These are phyloP conservation scores for Rubroshorea leprosula DNA, from an alignment of 345 rosid genomes.

Conservation along the genomic window DNA sequence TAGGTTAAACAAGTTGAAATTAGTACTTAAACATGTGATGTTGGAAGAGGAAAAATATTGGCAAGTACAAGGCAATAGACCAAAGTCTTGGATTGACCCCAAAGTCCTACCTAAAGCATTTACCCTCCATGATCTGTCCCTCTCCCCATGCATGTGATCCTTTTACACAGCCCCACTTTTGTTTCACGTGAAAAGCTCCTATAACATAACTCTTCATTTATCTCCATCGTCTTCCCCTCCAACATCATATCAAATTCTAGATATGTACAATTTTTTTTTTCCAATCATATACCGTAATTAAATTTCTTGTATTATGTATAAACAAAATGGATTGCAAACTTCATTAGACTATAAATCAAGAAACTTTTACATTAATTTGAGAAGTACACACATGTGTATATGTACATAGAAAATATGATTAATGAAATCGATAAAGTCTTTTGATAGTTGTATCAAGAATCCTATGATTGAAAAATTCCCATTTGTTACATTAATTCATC, in stretches of 20 bases:
- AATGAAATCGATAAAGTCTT: too few relatives aligned
- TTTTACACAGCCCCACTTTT: constrained; percentile 1
- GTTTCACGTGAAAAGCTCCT: constrained; percentile 26
- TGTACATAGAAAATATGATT: too few relatives aligned
- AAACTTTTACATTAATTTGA: too few relatives aligned
- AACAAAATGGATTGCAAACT: too few relatives aligned
- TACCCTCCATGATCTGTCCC: constrained; percentile 6
- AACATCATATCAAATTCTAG: not conserved
- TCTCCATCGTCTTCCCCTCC: not conserved
- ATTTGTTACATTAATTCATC: too few relatives aligned
- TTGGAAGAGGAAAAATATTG: not conserved
- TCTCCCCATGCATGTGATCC: constrained; percentile 24
- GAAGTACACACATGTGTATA: too few relatives aligned
- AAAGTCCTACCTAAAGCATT: constrained; percentile 11
- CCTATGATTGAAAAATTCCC: too few relatives aligned
- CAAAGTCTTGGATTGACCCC: constrained; percentile 7
- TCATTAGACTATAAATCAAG: too few relatives aligned
- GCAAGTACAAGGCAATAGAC: not conserved
- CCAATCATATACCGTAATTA: too few relatives aligned
- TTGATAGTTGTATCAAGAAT: too few relatives aligned
- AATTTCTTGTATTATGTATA: too few relatives aligned
- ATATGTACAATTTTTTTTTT: too few relatives aligned
- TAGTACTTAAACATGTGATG: not conserved
- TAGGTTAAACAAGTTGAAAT: not conserved
- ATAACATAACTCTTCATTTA: constrained; percentile 1